These are phyloP conservation scores for Lotus japonicus DNA, from an alignment of 306 rosid genomes.

Conservation along the genomic window DNA sequence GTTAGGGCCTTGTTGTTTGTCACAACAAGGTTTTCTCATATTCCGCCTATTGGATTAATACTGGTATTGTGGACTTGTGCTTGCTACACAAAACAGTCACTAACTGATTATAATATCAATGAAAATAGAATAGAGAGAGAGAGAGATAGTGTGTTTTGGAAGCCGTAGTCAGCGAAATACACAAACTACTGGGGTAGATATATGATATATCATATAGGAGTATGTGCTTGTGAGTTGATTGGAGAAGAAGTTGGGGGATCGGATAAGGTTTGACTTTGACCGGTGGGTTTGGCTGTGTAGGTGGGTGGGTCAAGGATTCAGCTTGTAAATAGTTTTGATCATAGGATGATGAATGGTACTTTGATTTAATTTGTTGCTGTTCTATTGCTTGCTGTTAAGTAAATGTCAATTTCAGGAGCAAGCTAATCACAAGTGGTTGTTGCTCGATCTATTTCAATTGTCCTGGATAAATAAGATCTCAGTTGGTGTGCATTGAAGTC, in stretches of 20 bases:
- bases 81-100: too few species aligned
- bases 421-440: neutral
- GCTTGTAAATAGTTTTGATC: neutral
- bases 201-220: too few species aligned
- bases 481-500: neutral
- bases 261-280: constrained; percentile 49
- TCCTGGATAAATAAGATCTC: neutral
- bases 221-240: neutral
- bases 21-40: constrained; percentile 58
- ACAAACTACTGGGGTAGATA: constrained; percentile 6
- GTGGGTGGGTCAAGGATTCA: constrained; percentile 19
- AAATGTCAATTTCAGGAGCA: constrained; percentile 25
- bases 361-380: neutral
- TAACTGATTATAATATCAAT: too few species aligned
- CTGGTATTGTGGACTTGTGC: too few species aligned
- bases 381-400: constrained; percentile 38
- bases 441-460: neutral
- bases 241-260: neutral
- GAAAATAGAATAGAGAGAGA: neutral
- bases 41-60: neutral
- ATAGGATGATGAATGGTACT: neutral
- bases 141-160: neutral
- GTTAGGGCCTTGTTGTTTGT: constrained; percentile 41
- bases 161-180: neutral
- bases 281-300: constrained; percentile 46